A percentile compares a stretch with the other conserved stretches of the same genome.
Evolutionary conservation across 768 basidiomycete species (phyloP).

Genomic region (Trametes cingulata): DNA sequence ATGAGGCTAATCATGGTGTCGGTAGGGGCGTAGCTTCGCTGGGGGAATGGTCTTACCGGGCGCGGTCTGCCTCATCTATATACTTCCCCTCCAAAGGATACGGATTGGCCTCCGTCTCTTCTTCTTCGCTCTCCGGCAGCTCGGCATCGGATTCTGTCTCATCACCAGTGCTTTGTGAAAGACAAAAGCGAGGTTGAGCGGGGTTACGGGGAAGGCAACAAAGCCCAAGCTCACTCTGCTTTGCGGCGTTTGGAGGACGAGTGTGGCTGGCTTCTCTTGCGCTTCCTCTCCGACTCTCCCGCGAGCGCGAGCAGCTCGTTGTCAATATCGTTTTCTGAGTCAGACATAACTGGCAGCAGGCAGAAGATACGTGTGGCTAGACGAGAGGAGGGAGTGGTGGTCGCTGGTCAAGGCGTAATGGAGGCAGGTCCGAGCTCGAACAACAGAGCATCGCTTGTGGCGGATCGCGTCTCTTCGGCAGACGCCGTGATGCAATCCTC

Average conservation of each 20-base stretch:
- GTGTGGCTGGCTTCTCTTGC: constrained; percentile 54
- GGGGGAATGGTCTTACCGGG: constrained; percentile 54
- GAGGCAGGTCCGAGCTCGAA: background rate
- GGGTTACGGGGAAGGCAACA: background rate
- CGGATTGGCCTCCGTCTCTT: constrained; percentile 55
- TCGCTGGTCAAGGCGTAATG: background rate
- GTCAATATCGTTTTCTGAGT: constrained; percentile 51
- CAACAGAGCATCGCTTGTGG: background rate
- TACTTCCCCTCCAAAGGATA: constrained; percentile 95
- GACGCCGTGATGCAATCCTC: background rate
- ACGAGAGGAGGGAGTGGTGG: constrained; percentile 2
- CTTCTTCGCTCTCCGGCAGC: constrained; percentile 64
- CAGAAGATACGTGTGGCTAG: background rate
- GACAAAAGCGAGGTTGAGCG: background rate
- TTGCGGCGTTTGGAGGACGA: constrained; percentile 67
- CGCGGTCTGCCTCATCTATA: constrained; percentile 78
- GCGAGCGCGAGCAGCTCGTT: constrained; percentile 84
- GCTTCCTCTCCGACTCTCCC: constrained; percentile 66
- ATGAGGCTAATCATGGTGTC: constrained; percentile 55
- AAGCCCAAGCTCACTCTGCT: constrained; percentile 56
- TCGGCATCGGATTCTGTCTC: constrained; percentile 51
- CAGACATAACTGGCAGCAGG: constrained; percentile 44
- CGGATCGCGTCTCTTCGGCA: background rate
- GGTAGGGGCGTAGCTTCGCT: background rate
- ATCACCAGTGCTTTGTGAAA: constrained; percentile 17